phyloP scores from a whole-genome alignment of 805 yeast genomes.

The Saccharomycopsis javanensis region DNA sequence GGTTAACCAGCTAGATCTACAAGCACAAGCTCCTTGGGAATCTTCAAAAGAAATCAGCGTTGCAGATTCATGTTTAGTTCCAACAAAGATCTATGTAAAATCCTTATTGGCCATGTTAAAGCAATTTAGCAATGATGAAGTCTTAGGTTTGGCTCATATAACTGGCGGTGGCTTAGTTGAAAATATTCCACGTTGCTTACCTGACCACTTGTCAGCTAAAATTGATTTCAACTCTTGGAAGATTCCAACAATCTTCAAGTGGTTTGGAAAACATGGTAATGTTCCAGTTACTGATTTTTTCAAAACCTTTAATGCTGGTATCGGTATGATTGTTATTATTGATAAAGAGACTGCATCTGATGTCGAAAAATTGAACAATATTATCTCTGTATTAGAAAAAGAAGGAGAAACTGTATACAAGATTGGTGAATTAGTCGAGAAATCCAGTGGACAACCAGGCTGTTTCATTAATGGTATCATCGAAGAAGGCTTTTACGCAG shows the following conservation, averaged over 20 bases:
- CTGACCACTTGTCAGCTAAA: conserved; percentile 65
- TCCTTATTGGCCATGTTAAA: conserved; percentile 70
- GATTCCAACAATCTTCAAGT: conserved; percentile 81
- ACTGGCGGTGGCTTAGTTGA: conserved; percentile 98
- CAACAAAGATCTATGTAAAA: conserved; percentile 92
- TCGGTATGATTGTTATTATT: conserved; percentile 26
- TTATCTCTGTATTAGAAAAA: conserved; percentile 40
- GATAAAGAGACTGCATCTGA: conserved; percentile 2
- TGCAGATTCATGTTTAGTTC: conserved; percentile 79
- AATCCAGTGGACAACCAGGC: conserved; percentile 41
- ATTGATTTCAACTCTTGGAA: conserved; percentile 76
- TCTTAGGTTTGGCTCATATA: conserved; percentile 89
- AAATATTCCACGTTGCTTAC: conserved; percentile 91
- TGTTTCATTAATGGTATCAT: conserved; percentile 41
- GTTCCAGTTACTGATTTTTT: conserved; percentile 78
- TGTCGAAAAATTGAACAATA: conserved; percentile 50
- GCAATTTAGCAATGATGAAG: conserved; percentile 30
- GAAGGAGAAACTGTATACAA: conserved; percentile 69
- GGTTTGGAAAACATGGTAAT: conserved; percentile 88
- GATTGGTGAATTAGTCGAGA: conserved; percentile 51
- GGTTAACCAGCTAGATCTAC: conserved; percentile 59
- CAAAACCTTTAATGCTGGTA: conserved; percentile 91
- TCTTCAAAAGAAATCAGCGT: conserved; percentile 41
- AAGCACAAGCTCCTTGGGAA: conserved; percentile 75
- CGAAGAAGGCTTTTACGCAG: conserved; percentile 6